phyloP scores from a whole-genome alignment of 768 basidiomycete species.

The Termitomyces sp. region DNA sequence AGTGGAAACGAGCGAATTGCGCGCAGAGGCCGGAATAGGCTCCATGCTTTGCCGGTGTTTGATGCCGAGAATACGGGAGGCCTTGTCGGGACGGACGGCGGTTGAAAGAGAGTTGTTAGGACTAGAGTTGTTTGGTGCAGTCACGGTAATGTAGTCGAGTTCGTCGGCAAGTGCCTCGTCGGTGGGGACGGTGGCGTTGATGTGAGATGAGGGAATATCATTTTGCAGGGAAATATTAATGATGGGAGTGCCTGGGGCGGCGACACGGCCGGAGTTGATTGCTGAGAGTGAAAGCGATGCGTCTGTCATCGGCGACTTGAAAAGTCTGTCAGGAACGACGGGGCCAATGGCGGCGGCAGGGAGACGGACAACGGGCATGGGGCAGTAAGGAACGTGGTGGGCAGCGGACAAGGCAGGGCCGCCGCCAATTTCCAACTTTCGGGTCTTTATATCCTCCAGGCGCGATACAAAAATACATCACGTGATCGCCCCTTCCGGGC shows the following conservation, averaged over 20 bases:
- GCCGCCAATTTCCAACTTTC: not conserved
- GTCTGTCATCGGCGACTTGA: constrained; percentile 38
- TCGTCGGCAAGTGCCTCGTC: constrained; percentile 59
- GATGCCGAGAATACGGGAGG: constrained; percentile 73
- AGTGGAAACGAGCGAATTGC: constrained; percentile 75
- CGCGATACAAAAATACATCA: constrained; percentile 3
- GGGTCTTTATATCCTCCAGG: not conserved
- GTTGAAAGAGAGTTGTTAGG: constrained; percentile 29
- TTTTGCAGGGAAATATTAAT: constrained; percentile 44
- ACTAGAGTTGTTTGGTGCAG: constrained; percentile 25
- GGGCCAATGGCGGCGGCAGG: constrained; percentile 30
- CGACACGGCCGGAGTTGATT: constrained; percentile 19
- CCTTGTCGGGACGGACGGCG: constrained; percentile 58
- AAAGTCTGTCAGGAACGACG: constrained; percentile 34
- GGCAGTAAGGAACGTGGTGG: constrained; percentile 2
- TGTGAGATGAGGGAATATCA: constrained; percentile 18
- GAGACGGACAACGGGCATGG: constrained; percentile 9
- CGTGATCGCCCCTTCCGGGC: constrained; percentile 1
- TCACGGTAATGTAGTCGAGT: constrained; percentile 64
- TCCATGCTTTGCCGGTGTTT: constrained; percentile 76
- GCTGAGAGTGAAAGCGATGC: constrained; percentile 25
- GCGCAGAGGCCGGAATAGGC: constrained; percentile 72
- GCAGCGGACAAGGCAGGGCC: not conserved
- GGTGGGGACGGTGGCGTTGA: constrained; percentile 23
- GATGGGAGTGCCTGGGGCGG: constrained; percentile 40